Percentiles rank a stretch among this genome's conserved stretches.
Conservation (phyloP, 371 early-diverging fungal genomes). For the Basidiobolus meristosporus region DNA sequence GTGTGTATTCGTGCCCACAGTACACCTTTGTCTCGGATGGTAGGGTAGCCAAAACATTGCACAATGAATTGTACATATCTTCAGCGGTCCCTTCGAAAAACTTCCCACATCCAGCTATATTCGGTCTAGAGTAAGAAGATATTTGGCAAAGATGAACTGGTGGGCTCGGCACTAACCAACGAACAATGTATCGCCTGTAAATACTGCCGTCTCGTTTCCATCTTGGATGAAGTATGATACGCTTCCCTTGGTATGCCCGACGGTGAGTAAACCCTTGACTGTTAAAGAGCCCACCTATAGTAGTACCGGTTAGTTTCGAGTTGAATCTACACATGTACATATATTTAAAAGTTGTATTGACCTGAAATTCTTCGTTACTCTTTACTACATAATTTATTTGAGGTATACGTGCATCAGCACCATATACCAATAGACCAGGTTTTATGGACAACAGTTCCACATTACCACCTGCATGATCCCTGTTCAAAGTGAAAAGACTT, state of each 20-base stretch:
- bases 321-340: background rate
- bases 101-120: slow-evolving; percentile 56
- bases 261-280: slow-evolving; percentile 40
- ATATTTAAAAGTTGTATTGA: slow-evolving; percentile 18
- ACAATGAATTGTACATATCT: slow-evolving; percentile 65
- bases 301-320: no score
- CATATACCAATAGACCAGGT: slow-evolving; percentile 61
- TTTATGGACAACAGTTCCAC: slow-evolving; percentile 25
- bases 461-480: slow-evolving; percentile 72
- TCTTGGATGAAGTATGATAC: slow-evolving; percentile 65
- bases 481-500: slow-evolving; percentile 1
- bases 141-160: no score
- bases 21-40: slow-evolving; percentile 75
- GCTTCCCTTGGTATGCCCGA: slow-evolving; percentile 80
- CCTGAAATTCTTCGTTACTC: slow-evolving; percentile 51
- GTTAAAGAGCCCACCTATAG: slow-evolving; percentile 5
- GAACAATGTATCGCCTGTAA: slow-evolving; percentile 8
- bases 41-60: slow-evolving; percentile 31
- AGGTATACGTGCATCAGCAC: slow-evolving; percentile 75
- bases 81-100: slow-evolving; percentile 81
- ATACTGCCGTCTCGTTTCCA: slow-evolving; percentile 6
- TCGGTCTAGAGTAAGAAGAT: background rate
- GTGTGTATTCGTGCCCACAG: slow-evolving; percentile 86
- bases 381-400: slow-evolving; percentile 54
- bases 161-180: slow-evolving; percentile 16